Base-by-base conservation (phyloP, 139 green algal species). In the Ettlia oleoabundans region DNA sequence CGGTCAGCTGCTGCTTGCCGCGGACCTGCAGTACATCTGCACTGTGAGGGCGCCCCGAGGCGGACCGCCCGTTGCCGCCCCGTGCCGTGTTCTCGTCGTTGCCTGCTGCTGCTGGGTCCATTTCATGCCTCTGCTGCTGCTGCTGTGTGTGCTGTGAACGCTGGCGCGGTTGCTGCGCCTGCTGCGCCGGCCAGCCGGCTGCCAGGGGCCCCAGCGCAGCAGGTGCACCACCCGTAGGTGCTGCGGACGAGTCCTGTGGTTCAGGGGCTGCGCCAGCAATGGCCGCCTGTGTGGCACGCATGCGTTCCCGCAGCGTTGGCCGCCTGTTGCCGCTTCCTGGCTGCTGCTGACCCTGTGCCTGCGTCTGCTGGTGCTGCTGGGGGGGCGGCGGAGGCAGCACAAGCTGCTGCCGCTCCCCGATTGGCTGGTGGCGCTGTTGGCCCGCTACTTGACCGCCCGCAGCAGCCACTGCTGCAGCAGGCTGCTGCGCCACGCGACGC, bases 21-120 rank as follows among this genome's bases (percentile, higher is more conserved):
- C 71, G 43, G 4, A 65, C 43, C 43, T 43, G 42, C 70, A 64
- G 70, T 32, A 43, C 9, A 42, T 64, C 47, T 2, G 69, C 40
- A 26, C 2, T 9, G 65, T 40, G 65, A 21, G 21, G 35, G 65
- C 66, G 18, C 41, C n/a, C 22, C n/a, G 28, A 26, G 13, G 32
- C 21, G 41, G 43, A 24, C 1, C 42, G 21, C 2, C n/a, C 6
- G 42, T 77, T 77, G 42, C 24, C 40, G 4, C 42, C 70, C 70
- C 42, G 70, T 18, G 26, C 21, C 2, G 18, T 15, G 28, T 80
- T 80, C 53, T 80, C 73, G 26, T 80, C 26, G 21, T 80, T 80
- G 38, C 52, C 15, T 19, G 42, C 71, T 9, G 35, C 47, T 35
- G 47, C 70, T 6, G 30, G 24, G 33, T 26, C 33, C 6, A 26